These are phyloP conservation scores for Bipolaris gigantea DNA, from an alignment of 2,329 filamentous ascomycete species.

Conservation along the genomic window DNA sequence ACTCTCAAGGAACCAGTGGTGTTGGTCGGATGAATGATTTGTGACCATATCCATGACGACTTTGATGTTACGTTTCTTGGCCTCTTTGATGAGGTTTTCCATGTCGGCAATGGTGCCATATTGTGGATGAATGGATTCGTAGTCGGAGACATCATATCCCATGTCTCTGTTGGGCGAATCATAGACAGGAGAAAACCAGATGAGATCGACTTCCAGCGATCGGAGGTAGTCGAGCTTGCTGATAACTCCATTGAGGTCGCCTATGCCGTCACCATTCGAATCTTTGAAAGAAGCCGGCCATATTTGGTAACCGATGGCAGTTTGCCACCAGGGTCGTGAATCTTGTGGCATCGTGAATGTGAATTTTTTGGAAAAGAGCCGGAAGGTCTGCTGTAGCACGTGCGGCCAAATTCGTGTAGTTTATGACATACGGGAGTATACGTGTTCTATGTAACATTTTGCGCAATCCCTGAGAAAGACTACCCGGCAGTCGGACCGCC, in stretches of 20 bases:
- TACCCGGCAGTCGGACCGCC: neutral
- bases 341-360: neutral
- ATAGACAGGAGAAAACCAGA: constrained; percentile 71
- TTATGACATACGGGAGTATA: neutral
- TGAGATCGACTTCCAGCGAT: constrained; percentile 62
- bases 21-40: constrained; percentile 74
- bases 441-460: neutral
- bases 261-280: constrained; percentile 60
- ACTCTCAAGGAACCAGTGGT: constrained; percentile 71
- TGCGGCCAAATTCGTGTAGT: neutral
- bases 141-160: constrained; percentile 72
- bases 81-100: constrained; percentile 61
- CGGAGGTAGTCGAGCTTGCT: constrained; percentile 57
- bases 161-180: constrained; percentile 67
- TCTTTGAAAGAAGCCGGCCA: constrained; percentile 46
- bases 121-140: constrained; percentile 64
- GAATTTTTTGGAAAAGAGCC: neutral
- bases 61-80: constrained; percentile 66
- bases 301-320: constrained; percentile 9
- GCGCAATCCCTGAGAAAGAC: neutral
- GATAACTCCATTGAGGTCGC: constrained; percentile 51
- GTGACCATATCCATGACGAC: constrained; percentile 76
- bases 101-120: constrained; percentile 71
- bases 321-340: neutral
- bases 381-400: neutral